A percentile compares a stretch with the other conserved stretches of the same genome.
Conservation (phyloP, 2,329 filamentous ascomycete genomes). For the Juglanconis oblonga region DNA sequence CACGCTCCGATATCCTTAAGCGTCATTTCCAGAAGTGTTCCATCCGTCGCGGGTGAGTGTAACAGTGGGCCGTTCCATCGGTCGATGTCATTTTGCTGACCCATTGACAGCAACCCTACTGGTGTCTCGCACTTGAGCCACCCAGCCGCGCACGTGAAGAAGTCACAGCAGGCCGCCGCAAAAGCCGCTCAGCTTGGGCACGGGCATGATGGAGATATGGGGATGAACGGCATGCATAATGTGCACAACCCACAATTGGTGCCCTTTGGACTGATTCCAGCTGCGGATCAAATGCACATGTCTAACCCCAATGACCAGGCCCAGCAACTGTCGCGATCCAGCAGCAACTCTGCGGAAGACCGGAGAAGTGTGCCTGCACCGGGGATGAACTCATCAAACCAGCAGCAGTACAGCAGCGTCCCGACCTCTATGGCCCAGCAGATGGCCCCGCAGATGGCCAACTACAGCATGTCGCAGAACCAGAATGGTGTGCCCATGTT, state of each 20-base stretch:
- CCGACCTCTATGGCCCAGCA: slow-evolving; percentile 59
- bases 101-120: slow-evolving; percentile 68
- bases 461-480: slow-evolving; percentile 60
- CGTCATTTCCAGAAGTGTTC: slow-evolving; percentile 99
- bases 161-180: slow-evolving; percentile 61
- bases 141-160: slow-evolving; percentile 84
- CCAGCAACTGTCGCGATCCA: slow-evolving; percentile 56
- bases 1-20: slow-evolving; percentile 95
- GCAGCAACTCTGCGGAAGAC: slow-evolving; percentile 56
- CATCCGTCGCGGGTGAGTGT: slow-evolving; percentile 64
- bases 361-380: slow-evolving; percentile 54
- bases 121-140: slow-evolving; percentile 82
- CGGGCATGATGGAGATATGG: slow-evolving; percentile 47
- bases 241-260: slow-evolving; percentile 55
- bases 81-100: background rate
- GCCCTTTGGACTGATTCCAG: slow-evolving; percentile 41
- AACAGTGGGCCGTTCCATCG: background rate
- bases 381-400: slow-evolving; percentile 46
- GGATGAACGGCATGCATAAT: slow-evolving; percentile 59
- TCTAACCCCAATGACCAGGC: slow-evolving; percentile 52
- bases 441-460: slow-evolving; percentile 61
- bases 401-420: slow-evolving; percentile 56
- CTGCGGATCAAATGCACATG: slow-evolving; percentile 57
- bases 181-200: slow-evolving; percentile 50
- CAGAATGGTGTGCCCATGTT: slow-evolving; percentile 66